A percentile compares a stretch with the other conserved stretches of the same genome.
These are phyloP conservation scores for Hawksworthiomyces lignivorus DNA, from an alignment of 2,329 filamentous ascomycete genomes.

Conservation along the genomic window DNA sequence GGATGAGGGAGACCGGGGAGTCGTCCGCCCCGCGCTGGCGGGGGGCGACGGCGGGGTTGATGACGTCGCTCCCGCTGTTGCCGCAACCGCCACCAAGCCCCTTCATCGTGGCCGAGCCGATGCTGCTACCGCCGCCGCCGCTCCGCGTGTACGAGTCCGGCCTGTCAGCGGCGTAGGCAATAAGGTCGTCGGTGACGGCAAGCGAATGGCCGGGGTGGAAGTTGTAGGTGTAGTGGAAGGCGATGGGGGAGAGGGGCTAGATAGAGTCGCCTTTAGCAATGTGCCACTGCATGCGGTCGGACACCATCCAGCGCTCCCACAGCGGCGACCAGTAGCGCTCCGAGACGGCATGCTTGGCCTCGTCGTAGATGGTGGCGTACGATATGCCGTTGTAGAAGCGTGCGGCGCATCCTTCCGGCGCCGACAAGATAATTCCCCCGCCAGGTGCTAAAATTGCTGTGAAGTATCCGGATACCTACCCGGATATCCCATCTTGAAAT, in stretches of 20 bases:
- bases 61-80: constrained; percentile 24
- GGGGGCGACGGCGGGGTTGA: constrained; percentile 23
- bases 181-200: constrained; percentile 71
- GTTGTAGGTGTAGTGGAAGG: constrained; percentile 80
- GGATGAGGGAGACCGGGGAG: too few species aligned
- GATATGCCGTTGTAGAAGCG: constrained; percentile 74
- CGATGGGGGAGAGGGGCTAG: constrained; percentile 65
- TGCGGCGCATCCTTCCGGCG: too few species aligned
- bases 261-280: constrained; percentile 72
- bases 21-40: too few species aligned
- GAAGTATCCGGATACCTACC: too few species aligned
- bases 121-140: neutral
- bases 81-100: neutral
- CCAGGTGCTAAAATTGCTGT: too few species aligned
- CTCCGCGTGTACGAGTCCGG: constrained; percentile 49
- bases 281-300: constrained; percentile 79
- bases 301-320: constrained; percentile 79
- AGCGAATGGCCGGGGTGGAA: constrained; percentile 72
- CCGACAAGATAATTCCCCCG: too few species aligned
- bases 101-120: too few species aligned
- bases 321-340: constrained; percentile 74
- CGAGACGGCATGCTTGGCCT: constrained; percentile 61
- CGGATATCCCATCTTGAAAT: too few species aligned
- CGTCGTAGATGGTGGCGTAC: constrained; percentile 75
- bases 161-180: constrained; percentile 64